phyloP scores from a whole-genome alignment of 2,329 filamentous ascomycete genomes.

The Coniosporium tulheliwenetii region DNA sequence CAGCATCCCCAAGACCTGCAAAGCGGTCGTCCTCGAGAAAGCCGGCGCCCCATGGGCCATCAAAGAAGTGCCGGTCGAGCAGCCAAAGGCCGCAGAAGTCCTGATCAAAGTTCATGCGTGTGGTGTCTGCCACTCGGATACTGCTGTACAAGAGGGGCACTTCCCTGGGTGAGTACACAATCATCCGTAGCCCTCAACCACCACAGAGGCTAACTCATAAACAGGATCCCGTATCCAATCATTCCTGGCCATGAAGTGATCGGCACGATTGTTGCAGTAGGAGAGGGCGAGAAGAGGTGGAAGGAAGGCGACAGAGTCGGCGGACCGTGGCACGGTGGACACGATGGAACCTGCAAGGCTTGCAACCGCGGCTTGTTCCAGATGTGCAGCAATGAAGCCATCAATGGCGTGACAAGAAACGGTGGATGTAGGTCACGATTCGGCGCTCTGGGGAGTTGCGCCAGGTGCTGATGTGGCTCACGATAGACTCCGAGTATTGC shows the following conservation, averaged over 20 bases:
- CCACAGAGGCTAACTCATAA: not conserved
- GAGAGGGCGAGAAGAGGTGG: slow-evolving; percentile 40
- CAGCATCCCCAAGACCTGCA: slow-evolving; percentile 44
- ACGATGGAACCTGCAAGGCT: slow-evolving; percentile 43
- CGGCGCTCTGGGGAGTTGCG: too few species aligned
- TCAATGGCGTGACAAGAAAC: slow-evolving; percentile 51
- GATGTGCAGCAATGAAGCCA: slow-evolving; percentile 44
- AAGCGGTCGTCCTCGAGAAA: slow-evolving; percentile 45
- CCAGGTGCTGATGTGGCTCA: not conserved
- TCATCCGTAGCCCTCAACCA: not conserved
- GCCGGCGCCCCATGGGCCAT: slow-evolving; percentile 37
- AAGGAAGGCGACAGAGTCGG: slow-evolving; percentile 52
- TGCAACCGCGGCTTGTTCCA: slow-evolving; percentile 52
- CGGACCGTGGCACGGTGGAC: slow-evolving; percentile 53
- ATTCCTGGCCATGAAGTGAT: slow-evolving; percentile 59
- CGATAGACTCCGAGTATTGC: slow-evolving; percentile 43
- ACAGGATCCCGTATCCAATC: slow-evolving; percentile 29
- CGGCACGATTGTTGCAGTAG: slow-evolving; percentile 48
- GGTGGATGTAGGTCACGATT: slow-evolving; percentile 37
- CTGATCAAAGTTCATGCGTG: slow-evolving; percentile 58
- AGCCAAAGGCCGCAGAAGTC: slow-evolving; percentile 41
- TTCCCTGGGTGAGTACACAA: slow-evolving; percentile 27
- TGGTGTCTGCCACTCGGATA: slow-evolving; percentile 55
- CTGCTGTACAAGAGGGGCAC: slow-evolving; percentile 28
- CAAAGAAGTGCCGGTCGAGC: slow-evolving; percentile 41